Evolutionary conservation across 495 filamentous ascomycete genomes (phyloP).

Genomic region (Podospora bellae-mahoneyi): DNA sequence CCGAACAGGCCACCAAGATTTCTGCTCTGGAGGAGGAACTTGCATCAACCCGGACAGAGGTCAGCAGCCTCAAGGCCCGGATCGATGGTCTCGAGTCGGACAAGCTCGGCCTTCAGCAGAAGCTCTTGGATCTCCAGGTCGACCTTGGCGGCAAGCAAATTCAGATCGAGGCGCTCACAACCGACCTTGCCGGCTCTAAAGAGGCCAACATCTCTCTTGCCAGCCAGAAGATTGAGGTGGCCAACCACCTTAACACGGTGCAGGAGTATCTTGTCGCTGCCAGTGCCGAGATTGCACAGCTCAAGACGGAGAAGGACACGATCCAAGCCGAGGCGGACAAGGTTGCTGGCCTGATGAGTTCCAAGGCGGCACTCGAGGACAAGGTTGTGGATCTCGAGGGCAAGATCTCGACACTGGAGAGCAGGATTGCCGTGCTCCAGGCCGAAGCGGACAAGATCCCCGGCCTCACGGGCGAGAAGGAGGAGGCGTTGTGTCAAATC

Average conservation of each 20-base stretch:
- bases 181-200: constrained; percentile 33
- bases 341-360: constrained; percentile 17
- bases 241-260: constrained; percentile 23
- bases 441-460: constrained; percentile 29
- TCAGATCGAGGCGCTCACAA: constrained; percentile 29
- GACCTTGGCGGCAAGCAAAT: constrained; percentile 22
- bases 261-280: constrained; percentile 25
- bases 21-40: constrained; percentile 26
- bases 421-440: constrained; percentile 25
- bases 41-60: constrained; percentile 19
- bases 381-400: constrained; percentile 27
- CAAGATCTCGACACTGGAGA: constrained; percentile 22
- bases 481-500: constrained; percentile 28
- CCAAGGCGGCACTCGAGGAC: constrained; percentile 28
- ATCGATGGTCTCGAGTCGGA: constrained; percentile 39
- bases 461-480: constrained; percentile 26
- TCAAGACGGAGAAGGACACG: constrained; percentile 32
- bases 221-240: constrained; percentile 31
- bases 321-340: constrained; percentile 33
- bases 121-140: constrained; percentile 29
- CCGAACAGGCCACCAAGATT: constrained; percentile 26
- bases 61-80: constrained; percentile 20
- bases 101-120: constrained; percentile 34
- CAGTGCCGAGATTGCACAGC: constrained; percentile 25
- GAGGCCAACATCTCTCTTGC: constrained; percentile 34